These are phyloP conservation scores for Exobasidium rhododendri DNA, from an alignment of 1,284 basidiomycete species.

Conservation along the genomic window DNA sequence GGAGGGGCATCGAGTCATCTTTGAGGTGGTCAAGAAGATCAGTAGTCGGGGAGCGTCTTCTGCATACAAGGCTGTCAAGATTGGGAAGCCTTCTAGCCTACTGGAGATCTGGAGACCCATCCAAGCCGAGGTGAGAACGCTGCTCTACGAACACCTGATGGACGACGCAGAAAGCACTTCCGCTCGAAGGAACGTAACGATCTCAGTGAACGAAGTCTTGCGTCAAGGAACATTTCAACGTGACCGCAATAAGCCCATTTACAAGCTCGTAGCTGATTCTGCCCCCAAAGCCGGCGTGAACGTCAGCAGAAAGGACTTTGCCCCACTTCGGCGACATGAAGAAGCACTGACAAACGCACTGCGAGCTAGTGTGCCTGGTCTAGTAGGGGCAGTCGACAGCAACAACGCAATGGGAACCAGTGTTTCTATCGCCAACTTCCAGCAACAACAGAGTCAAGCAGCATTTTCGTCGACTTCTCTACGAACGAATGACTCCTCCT, in stretches of 20 bases:
- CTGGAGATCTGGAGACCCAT: constrained; percentile 88
- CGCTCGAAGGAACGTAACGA: constrained; percentile 73
- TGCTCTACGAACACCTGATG: constrained; percentile 87
- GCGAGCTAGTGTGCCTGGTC: constrained; percentile 85
- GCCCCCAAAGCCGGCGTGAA: constrained; percentile 63
- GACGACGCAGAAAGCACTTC: constrained; percentile 77
- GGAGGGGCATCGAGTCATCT: constrained; percentile 85
- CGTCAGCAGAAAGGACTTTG: constrained; percentile 56
- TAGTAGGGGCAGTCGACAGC: constrained; percentile 61
- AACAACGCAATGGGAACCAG: constrained; percentile 3
- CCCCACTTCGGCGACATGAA: constrained; percentile 69
- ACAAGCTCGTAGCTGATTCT: constrained; percentile 78
- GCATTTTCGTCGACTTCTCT: constrained; percentile 14
- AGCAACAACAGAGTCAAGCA: constrained; percentile 13
- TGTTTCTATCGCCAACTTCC: constrained; percentile 10
- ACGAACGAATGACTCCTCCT: constrained; percentile 13
- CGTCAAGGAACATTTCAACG: constrained; percentile 35
- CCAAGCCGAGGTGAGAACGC: constrained; percentile 73
- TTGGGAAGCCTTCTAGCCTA: constrained; percentile 56
- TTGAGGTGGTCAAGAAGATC: constrained; percentile 66
- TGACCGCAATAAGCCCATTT: constrained; percentile 60
- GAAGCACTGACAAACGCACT: constrained; percentile 79
- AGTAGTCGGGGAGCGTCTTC: constrained; percentile 25
- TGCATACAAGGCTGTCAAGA: constrained; percentile 19
- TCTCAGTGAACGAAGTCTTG: constrained; percentile 89